Conservation (phyloP, 2,329 filamentous ascomycete species). For the Fusarium lateritium region DNA sequence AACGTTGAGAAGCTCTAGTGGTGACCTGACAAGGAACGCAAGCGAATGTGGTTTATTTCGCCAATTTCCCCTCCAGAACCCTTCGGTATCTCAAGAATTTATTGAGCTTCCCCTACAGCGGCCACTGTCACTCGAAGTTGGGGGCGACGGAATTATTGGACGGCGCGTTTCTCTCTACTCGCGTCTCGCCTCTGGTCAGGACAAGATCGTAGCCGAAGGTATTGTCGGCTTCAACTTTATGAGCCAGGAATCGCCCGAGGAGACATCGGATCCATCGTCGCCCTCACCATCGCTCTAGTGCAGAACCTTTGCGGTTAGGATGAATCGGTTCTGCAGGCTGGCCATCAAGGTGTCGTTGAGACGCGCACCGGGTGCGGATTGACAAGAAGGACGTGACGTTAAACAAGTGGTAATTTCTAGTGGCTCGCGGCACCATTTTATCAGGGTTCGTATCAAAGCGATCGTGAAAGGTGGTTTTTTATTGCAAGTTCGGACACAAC, state of each 20-base stretch:
- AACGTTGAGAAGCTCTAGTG: conserved; percentile 53
- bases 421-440: background rate
- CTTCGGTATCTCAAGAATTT: conserved; percentile 30
- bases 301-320: conserved; percentile 5
- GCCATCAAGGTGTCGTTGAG: conserved; percentile 39
- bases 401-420: background rate
- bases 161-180: conserved; percentile 61
- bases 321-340: background rate
- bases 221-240: conserved; percentile 65
- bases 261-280: conserved; percentile 10
- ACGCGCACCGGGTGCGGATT: background rate
- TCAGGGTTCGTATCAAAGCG: background rate
- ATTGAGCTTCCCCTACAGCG: conserved; percentile 55
- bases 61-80: conserved; percentile 53
- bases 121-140: conserved; percentile 62
- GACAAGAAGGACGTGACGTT: background rate
- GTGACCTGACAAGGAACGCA: conserved; percentile 59
- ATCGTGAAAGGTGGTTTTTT: background rate
- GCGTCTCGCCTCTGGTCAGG: conserved; percentile 40
- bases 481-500: background rate
- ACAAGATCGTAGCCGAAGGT: conserved; percentile 60
- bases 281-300: conserved; percentile 31
- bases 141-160: conserved; percentile 64
- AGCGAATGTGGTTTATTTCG: conserved; percentile 61
- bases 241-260: conserved; percentile 19